These are phyloP conservation scores for Globisporangium cylindrosporum DNA, from an alignment of 352 stramenopile genomes.

Conservation along the genomic window DNA sequence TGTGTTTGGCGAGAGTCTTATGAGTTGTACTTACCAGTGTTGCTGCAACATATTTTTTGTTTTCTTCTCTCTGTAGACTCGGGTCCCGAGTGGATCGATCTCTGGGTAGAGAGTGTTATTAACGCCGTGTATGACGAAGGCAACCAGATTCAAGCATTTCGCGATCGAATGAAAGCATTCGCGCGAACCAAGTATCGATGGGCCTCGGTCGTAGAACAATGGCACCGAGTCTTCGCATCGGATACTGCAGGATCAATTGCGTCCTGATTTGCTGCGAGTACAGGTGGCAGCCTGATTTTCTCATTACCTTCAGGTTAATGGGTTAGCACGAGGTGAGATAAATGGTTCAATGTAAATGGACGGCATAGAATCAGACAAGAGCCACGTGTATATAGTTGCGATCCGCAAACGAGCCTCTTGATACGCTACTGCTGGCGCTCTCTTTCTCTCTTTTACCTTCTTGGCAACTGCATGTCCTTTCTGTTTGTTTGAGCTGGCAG, in stretches of 20 bases:
- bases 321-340: neutral
- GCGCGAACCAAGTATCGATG: constrained; percentile 52
- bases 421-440: neutral
- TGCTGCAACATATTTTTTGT: neutral
- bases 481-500: neutral
- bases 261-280: neutral
- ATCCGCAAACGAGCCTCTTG: neutral
- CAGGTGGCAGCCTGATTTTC: neutral
- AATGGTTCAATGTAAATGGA: neutral
- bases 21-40: neutral
- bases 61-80: constrained; percentile 1
- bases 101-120: constrained; percentile 53
- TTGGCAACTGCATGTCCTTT: neutral
- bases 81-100: constrained; percentile 34
- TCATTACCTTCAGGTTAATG: neutral
- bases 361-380: neutral
- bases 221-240: constrained; percentile 35
- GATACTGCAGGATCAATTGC: neutral
- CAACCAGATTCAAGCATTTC: constrained; percentile 23
- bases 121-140: constrained; percentile 31
- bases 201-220: constrained; percentile 50
- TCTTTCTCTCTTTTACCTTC: neutral
- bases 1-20: neutral
- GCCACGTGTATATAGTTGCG: constrained; percentile 7
- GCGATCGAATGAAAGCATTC: constrained; percentile 57